Base-by-base conservation (phyloP, 2,329 filamentous ascomycete species). In the Ophiostoma triangulosporum region DNA sequence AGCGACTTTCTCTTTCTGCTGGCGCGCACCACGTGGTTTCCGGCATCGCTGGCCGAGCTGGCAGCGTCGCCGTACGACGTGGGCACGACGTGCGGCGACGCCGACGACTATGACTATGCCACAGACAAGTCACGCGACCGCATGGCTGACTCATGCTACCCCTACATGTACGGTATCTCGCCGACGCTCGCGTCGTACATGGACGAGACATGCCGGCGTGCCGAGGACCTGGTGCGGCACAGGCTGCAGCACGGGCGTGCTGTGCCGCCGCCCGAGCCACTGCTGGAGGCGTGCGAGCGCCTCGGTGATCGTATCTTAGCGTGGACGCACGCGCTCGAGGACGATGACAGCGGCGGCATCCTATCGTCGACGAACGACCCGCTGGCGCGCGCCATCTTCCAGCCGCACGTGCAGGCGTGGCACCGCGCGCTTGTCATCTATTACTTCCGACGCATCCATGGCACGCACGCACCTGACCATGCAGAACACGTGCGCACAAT, bases 141-240 rank as follows among this genome's bases (percentile, higher is more conserved):
- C 26, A 14, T 22, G n/a, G 9, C 27, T 11, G 31, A 24, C 20
- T 38, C 32, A 3, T 56, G 52, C 32, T 48, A 33, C 20, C 36
- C 52, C 12, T 54, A 56, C 52, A 52, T 56, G 52, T 56, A 56
- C 52, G 52, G 55, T 22, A 53, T 48, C 43, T 38, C 55, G 12
- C 55, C 55, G 12, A 33, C 20, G 17, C 40, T 56, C 15, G 27
- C 38, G 4, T 43, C 20, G n/a, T 49, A 56, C 49, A 54, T 56
- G 38, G 29, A 35, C 7, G 45, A 56, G 35, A 56, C 52, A 4
- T 56, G 55, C 27, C 52, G 36, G 24, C 36, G 54, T 29, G 52
- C 51, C 6, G 55, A 56, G 36, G 22, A 40, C 8, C 48, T 52
- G 11, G 31, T 27, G 8, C n/a, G n/a, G 20, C 33, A 54, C 33